Percentiles rank a stretch among this genome's conserved stretches.
phyloP scores from a whole-genome alignment of 441 rosid genomes.

The Adansonia gregorii region DNA sequence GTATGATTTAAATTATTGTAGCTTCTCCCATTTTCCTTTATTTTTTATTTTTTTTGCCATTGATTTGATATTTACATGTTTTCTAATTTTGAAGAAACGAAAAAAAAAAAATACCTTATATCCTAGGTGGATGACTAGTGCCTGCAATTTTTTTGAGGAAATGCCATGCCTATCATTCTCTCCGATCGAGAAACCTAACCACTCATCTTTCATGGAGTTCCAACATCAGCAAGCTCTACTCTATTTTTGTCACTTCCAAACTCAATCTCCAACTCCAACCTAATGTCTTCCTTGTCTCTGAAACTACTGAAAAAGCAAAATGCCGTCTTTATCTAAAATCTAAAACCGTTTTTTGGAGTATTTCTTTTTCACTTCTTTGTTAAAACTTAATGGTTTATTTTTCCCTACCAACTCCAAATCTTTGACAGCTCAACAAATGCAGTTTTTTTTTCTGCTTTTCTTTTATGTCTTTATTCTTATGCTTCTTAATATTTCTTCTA shows the following conservation, averaged over 20 bases:
- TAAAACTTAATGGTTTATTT: conserved; percentile 6
- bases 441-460: conserved; percentile 26
- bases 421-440: conserved; percentile 20
- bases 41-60: too few relatives aligned
- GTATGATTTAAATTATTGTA: too few relatives aligned
- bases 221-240: conserved; percentile 22
- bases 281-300: conserved; percentile 20
- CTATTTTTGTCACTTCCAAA: conserved; percentile 26
- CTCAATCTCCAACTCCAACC: conserved; percentile 17
- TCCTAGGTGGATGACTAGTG: too few relatives aligned
- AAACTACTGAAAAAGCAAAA: conserved; percentile 7
- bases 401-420: conserved; percentile 4
- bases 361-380: conserved; percentile 27
- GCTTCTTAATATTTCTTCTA: too few relatives aligned
- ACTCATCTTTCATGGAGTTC: conserved; percentile 48
- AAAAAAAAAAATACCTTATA: too few relatives aligned
- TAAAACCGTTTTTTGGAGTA: conserved; percentile 23
- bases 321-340: conserved; percentile 24
- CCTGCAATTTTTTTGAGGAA: conserved; percentile 37
- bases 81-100: too few relatives aligned
- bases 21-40: too few relatives aligned
- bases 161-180: conserved; percentile 55
- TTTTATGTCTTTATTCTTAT: background rate
- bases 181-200: conserved; percentile 42
- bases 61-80: too few relatives aligned